Percentiles rank a stretch among this genome's conserved stretches.
phyloP scores from a whole-genome alignment of 352 stramenopile species.

The Phytophthora brassicae region DNA sequence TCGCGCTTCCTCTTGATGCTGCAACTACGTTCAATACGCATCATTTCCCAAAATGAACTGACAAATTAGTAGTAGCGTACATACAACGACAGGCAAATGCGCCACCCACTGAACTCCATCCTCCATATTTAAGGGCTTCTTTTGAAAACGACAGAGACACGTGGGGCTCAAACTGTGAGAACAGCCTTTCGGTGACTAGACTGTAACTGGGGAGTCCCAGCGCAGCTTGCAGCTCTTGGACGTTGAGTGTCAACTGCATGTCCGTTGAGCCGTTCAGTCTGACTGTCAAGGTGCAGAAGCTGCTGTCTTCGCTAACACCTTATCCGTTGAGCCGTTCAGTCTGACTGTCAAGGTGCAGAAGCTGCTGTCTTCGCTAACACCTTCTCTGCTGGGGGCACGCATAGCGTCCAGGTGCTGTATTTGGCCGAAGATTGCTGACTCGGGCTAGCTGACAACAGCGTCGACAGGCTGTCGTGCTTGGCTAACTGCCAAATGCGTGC shows the following conservation, averaged over 20 bases:
- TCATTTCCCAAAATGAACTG: too few relatives aligned
- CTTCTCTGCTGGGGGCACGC: background rate
- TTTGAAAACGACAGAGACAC: too few relatives aligned
- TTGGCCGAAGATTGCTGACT: slow-evolving; percentile 1
- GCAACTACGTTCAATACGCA: too few relatives aligned
- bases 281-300: background rate
- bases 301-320: background rate
- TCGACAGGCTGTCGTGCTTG: slow-evolving; percentile 10
- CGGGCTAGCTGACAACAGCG: background rate
- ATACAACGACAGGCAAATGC: too few relatives aligned
- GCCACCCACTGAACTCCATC: too few relatives aligned
- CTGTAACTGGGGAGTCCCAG: too few relatives aligned
- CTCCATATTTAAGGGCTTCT: too few relatives aligned
- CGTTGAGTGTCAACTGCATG: slow-evolving; percentile 12
- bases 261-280: slow-evolving; percentile 5
- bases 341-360: background rate
- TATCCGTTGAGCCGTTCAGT: slow-evolving; percentile 3
- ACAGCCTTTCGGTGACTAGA: too few relatives aligned
- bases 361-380: background rate
- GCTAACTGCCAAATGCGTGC: slow-evolving; percentile 13
- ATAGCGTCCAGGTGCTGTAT: slow-evolving; percentile 11
- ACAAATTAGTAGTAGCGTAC: too few relatives aligned
- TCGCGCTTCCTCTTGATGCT: too few relatives aligned
- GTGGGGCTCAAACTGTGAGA: too few relatives aligned
- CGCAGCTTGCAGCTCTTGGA: slow-evolving; percentile 6